A percentile compares a stretch with the other conserved stretches of the same genome.
Conservation (phyloP, 1,139 yeast genomes). For the Yamadazyma trypodendri region DNA sequence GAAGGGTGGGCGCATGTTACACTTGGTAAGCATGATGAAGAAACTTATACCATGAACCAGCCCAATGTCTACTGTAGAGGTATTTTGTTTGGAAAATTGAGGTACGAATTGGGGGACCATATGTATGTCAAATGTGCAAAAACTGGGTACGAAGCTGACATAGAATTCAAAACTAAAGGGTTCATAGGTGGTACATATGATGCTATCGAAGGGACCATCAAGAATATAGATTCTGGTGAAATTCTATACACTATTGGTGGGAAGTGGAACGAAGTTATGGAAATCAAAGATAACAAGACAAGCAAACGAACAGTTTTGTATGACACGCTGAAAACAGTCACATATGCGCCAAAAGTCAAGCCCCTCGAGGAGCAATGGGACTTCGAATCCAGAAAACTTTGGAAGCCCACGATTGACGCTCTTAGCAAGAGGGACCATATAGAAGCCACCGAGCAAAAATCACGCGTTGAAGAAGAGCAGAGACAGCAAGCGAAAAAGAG, state of each 20-base stretch:
- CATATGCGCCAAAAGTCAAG: constrained; percentile 66
- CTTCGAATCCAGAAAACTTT: constrained; percentile 76
- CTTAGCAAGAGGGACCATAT: constrained; percentile 73
- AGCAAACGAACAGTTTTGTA: constrained; percentile 54
- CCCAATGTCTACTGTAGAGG: constrained; percentile 98
- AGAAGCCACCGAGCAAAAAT: constrained; percentile 85
- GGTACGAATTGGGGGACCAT: constrained; percentile 90
- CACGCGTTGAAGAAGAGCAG: constrained; percentile 79
- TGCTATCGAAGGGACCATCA: constrained; percentile 76
- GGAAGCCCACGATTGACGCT: constrained; percentile 82
- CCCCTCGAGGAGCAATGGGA: constrained; percentile 77
- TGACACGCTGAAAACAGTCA: constrained; percentile 58
- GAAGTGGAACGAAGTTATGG: constrained; percentile 90
- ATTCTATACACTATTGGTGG: constrained; percentile 70
- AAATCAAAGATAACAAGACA: constrained; percentile 55
- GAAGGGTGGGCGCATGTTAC: constrained; percentile 81
- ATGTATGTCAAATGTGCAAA: constrained; percentile 67
- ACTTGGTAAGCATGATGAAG: constrained; percentile 56
- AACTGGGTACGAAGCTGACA: constrained; percentile 66
- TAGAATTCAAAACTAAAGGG: constrained; percentile 94
- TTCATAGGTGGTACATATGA: constrained; percentile 91
- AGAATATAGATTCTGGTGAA: constrained; percentile 52
- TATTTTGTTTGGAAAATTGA: constrained; percentile 83
- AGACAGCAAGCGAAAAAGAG: constrained; percentile 72
- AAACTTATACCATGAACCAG: constrained; percentile 80